Percentiles rank a stretch among this genome's conserved stretches.
phyloP scores from a whole-genome alignment of 2,329 filamentous ascomycete species.

The Aspergillus chevalieri region DNA sequence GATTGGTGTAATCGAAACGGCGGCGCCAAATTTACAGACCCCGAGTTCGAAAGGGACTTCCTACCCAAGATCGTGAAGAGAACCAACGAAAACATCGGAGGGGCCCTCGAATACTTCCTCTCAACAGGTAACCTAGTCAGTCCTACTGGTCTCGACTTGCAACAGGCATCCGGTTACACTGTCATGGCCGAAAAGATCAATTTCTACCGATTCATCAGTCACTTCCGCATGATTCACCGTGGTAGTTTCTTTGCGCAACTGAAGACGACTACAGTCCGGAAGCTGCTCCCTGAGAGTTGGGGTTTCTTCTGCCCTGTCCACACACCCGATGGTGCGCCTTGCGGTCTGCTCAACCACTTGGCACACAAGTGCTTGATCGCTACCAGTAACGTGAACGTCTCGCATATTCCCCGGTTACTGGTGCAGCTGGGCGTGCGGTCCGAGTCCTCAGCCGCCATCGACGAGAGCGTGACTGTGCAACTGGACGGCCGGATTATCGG shows the following conservation, averaged over 20 bases:
- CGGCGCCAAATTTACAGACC: conserved; percentile 61
- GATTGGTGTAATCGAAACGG: conserved; percentile 52
- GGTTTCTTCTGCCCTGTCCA: conserved; percentile 96
- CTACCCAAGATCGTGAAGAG: conserved; percentile 68
- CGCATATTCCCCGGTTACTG: conserved; percentile 65
- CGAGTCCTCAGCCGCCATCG: conserved; percentile 68
- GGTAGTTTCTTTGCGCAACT: conserved; percentile 97
- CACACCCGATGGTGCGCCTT: conserved; percentile 92
- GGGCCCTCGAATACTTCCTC: conserved; percentile 86
- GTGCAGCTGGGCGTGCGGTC: conserved; percentile 72
- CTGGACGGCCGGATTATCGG: conserved; percentile 85
- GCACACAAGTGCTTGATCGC: conserved; percentile 90
- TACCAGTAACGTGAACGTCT: conserved; percentile 68
- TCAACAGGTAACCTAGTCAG: conserved; percentile 92
- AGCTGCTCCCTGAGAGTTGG: conserved; percentile 93
- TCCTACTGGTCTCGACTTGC: conserved; percentile 84
- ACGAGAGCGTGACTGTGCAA: conserved; percentile 82
- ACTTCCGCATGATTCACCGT: conserved; percentile 98
- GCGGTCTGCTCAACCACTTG: conserved; percentile 89
- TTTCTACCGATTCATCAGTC: conserved; percentile 95
- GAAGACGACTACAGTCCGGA: conserved; percentile 94
- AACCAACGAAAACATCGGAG: conserved; percentile 82
- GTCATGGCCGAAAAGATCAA: conserved; percentile 99
- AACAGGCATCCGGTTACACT: conserved; percentile 90
- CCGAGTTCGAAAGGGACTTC: conserved; percentile 75